Evolutionary conservation across 1,284 basidiomycete genomes (phyloP).

Genomic region (Ganoderma lucidum): DNA sequence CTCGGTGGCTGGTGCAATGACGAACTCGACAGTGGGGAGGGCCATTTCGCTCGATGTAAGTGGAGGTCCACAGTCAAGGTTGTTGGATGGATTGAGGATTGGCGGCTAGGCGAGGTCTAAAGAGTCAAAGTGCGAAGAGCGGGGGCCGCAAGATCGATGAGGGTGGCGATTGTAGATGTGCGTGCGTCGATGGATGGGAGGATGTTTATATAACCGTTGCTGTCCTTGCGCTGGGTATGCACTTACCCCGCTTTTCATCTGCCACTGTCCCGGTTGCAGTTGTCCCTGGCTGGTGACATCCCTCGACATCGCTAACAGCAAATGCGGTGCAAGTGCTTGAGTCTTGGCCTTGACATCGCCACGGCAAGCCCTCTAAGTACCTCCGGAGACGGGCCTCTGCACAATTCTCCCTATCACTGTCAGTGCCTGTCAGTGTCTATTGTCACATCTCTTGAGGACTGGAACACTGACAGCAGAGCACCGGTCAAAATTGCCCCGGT

Average conservation of each 20-base stretch:
- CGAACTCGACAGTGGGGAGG: slow-evolving; percentile 30
- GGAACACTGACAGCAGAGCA: background rate
- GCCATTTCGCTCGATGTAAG: slow-evolving; percentile 17
- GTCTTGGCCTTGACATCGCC: background rate
- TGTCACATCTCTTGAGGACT: background rate
- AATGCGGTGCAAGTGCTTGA: background rate
- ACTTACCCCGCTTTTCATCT: background rate
- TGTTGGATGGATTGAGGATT: background rate
- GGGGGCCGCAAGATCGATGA: background rate
- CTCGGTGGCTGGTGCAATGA: slow-evolving; percentile 16
- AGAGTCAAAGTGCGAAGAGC: background rate
- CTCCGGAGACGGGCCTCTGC: background rate
- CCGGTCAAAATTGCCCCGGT: background rate
- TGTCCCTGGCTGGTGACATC: too few species aligned
- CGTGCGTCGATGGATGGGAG: background rate
- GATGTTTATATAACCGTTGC: background rate
- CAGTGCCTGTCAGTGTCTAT: background rate
- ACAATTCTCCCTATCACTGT: background rate
- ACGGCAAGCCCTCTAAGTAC: background rate
- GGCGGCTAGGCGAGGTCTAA: background rate
- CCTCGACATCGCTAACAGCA: background rate
- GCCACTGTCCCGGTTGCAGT: too few species aligned
- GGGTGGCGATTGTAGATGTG: background rate
- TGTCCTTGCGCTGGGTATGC: background rate
- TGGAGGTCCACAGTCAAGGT: background rate